These are phyloP conservation scores for Didymella keratinophila DNA, from an alignment of 2,329 filamentous ascomycete species.

Conservation along the genomic window DNA sequence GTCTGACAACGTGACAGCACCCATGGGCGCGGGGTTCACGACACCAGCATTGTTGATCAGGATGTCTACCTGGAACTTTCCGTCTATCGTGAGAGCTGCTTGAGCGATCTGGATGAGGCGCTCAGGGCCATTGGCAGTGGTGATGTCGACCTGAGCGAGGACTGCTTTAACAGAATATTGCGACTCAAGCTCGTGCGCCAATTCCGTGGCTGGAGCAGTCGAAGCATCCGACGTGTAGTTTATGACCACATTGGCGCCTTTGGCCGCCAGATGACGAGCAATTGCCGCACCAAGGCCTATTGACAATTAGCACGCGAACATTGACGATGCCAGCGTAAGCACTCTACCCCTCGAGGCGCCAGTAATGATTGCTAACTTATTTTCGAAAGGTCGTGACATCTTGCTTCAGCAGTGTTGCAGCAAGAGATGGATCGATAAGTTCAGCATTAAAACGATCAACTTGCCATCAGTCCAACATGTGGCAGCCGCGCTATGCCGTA, in stretches of 20 bases:
- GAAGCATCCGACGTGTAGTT: constrained; percentile 73
- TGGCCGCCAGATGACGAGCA: constrained; percentile 72
- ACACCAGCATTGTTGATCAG: not conserved
- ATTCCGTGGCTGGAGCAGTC: constrained; percentile 55
- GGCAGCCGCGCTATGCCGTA: not conserved
- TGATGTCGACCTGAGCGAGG: constrained; percentile 72
- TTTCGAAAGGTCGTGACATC: constrained; percentile 55
- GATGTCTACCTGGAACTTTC: not conserved
- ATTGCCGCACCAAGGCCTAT: constrained; percentile 74
- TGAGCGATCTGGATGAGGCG: constrained; percentile 64
- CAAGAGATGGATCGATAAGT: not conserved
- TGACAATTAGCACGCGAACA: not conserved
- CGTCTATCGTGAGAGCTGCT: constrained; percentile 60
- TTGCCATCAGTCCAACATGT: not conserved
- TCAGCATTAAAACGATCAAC: too few relatives aligned
- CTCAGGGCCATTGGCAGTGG: constrained; percentile 63
- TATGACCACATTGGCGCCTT: constrained; percentile 72
- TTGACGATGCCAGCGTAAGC: too few relatives aligned
- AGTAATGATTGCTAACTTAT: constrained; percentile 78
- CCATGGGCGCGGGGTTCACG: constrained; percentile 65
- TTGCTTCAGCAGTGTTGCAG: not conserved
- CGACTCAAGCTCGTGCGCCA: constrained; percentile 61
- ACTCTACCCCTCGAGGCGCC: constrained; percentile 74
- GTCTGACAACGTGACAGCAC: constrained; percentile 58
- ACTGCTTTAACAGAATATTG: constrained; percentile 66